Evolutionary conservation across 192 early-diverging fungal genomes (phyloP), one percentile per base, ranked within the genome.

Genomic region (Backusella parvicylindrica): DNA sequence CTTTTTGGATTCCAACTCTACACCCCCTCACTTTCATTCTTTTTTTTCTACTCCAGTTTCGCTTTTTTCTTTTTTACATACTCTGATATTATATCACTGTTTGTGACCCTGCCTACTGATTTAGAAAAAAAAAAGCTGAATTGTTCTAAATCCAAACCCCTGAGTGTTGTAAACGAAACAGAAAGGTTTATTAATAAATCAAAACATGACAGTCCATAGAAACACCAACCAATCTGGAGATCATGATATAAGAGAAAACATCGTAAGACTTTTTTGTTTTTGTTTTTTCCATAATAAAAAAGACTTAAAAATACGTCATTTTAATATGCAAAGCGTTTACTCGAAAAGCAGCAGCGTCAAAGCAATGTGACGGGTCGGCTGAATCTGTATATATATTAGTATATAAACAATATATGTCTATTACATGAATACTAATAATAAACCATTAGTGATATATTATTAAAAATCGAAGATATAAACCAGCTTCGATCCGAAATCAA

Each of bases 61-160:
- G 30, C 28, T 70, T 26, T 26, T 16, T 18, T 9, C 3, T 43
- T 41, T 70, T 26, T 26, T n/a, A n/a, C n/a, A n/a, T 68, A 68
- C n/a, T 35, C n/a, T 35, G 33, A 3, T 68, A 33, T 35, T 30
- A 35, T 18, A 66, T 66, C 30, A 30, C 64, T 66, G 11, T 35
- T 33, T 37, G n/a, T n/a, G 15, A 37, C n/a, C 66, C 37, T 68
- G 66, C 32, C 37, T 68, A 7, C 32, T 68, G 37, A 23, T 68
- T 68, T 26, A 68, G 4, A 68, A 37, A 68, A 68, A 32, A 68
- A 68, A 35, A 68, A 56, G 53, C 12, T 56, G 53, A 56, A 56
- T 56, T 26, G 53, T 56, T 56, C 53, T 56, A 23, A 56, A 26
- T 60, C 53, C 12, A 60, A 60, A 28, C 53, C 53, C 53, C 53